A percentile compares a stretch with the other conserved stretches of the same genome.
phyloP scores from a whole-genome alignment of 352 stramenopile genomes.

The Phytophthora pluvialis region DNA sequence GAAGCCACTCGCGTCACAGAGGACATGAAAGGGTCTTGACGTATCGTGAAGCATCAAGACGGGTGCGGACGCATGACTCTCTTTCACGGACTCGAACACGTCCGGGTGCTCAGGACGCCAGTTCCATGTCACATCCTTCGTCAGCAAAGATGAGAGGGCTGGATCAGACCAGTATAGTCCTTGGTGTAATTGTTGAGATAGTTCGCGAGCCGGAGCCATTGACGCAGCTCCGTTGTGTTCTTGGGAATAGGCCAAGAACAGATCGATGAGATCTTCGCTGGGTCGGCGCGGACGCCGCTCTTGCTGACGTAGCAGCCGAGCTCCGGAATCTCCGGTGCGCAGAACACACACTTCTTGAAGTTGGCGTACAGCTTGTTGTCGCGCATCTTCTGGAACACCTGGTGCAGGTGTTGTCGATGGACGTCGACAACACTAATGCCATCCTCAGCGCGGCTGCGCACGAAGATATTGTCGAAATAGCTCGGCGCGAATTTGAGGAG shows the following conservation, averaged over 20 bases:
- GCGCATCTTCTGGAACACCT: slow-evolving; percentile 29
- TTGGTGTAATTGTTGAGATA: slow-evolving; percentile 35
- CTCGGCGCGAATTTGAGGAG: too few relatives aligned
- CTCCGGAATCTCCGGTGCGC: slow-evolving; percentile 28
- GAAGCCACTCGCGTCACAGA: background rate
- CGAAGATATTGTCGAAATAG: too few relatives aligned
- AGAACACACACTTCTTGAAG: slow-evolving; percentile 32
- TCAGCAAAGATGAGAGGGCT: slow-evolving; percentile 19
- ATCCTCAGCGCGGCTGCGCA: too few relatives aligned
- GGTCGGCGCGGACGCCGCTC: slow-evolving; percentile 6
- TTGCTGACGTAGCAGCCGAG: slow-evolving; percentile 28
- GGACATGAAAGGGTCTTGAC: background rate
- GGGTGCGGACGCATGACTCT: background rate
- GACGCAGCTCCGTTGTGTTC: slow-evolving; percentile 8
- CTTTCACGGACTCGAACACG: slow-evolving; percentile 13
- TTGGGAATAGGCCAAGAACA: slow-evolving; percentile 10
- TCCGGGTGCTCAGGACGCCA: slow-evolving; percentile 16
- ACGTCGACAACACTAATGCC: too few relatives aligned
- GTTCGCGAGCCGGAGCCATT: slow-evolving; percentile 30
- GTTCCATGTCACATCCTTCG: slow-evolving; percentile 19
- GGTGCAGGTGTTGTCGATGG: slow-evolving; percentile 23
- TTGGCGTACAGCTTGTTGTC: slow-evolving; percentile 36
- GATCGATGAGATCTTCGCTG: slow-evolving; percentile 27
- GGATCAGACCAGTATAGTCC: slow-evolving; percentile 16
- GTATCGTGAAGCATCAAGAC: slow-evolving; percentile 18